These are phyloP conservation scores for Collybiopsis luxurians DNA, from an alignment of 768 basidiomycete species.

Conservation along the genomic window DNA sequence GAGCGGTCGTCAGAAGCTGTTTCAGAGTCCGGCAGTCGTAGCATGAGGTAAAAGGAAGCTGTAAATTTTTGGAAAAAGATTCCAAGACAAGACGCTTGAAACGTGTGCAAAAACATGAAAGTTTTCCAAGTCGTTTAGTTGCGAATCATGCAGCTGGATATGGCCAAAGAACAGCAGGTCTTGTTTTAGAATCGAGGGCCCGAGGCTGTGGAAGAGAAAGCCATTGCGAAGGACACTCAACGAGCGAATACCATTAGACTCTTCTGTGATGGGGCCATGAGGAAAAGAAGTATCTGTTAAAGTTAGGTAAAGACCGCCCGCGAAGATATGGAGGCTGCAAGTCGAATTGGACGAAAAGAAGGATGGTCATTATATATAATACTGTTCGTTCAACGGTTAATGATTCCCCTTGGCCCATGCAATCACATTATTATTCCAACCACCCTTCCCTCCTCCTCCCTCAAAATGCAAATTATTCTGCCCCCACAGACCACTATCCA, in stretches of 20 bases:
- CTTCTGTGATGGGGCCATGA: constrained; percentile 7
- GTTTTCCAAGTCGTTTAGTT: not conserved
- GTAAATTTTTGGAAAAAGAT: no score
- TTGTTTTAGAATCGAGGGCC: not conserved
- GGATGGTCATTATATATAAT: no score
- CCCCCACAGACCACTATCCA: not conserved
- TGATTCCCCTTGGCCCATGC: constrained; percentile 1
- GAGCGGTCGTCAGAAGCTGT: no score
- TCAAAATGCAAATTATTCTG: not conserved
- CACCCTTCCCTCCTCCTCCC: not conserved
- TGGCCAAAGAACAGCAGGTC: not conserved
- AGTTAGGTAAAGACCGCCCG: constrained; percentile 8
- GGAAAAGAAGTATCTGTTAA: constrained; percentile 1
- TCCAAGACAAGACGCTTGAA: no score
- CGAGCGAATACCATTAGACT: constrained; percentile 1
- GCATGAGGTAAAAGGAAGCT: constrained; percentile 28
- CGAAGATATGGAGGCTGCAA: constrained; percentile 6
- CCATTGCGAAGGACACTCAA: not conserved
- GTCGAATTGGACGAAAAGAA: not conserved
- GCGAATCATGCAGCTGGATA: not conserved
- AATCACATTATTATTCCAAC: constrained; percentile 2
- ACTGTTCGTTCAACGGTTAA: not conserved
- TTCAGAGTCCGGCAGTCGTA: not conserved
- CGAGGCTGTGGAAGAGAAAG: not conserved
- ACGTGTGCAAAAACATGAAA: not conserved